Evolutionary conservation across 2,329 filamentous ascomycete species (phyloP), one percentile per base, ranked within the genome.

Genomic region (Thielaviopsis musarum): DNA sequence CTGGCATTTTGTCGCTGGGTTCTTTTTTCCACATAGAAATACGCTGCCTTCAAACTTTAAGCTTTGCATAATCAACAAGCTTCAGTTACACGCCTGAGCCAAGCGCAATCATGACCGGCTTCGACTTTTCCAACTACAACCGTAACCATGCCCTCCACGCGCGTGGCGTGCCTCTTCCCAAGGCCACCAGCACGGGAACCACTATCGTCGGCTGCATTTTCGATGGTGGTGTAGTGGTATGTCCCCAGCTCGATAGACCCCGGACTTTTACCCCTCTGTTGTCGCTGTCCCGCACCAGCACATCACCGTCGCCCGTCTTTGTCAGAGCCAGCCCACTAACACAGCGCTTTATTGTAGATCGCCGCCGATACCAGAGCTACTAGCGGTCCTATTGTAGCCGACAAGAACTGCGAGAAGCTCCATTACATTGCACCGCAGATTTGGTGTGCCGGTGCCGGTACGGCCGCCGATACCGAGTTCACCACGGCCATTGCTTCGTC

Each of bases 371-470:
- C 93, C 65, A 84, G 93, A 81, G 93, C 93, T 64, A 98, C 93
- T 54, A 94, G 88, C 65, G 93, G 93, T 41, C 91, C 93, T 66
- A 98, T 98, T 74, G 93, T 98, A 67, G 94, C 94, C 74, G 93
- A 98, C 82, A 98, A 98, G 88, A 98, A 98, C 81, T 97, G 93
- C 78, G 91, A 98, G 77, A 98, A 98, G 78, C 84, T 98, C 65
- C 93, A 98, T 77, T 98, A 94, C 79, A 98, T 98, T 72, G 81
- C 93, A 52, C 91, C 93, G 62, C 90, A 96, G 74, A 98, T 98
- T 74, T 98, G 93, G 93, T 98, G 93, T 75, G 93, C 93, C 10
- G 93, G 93, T 66, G 94, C 93, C 66, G 93, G 94, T 73, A 98
- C 93, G 57, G 93, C 93, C 63, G 93, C 93, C 68, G 93, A 98